Evolutionary conservation across 179 eudicot species (phyloP).

Genomic region (Silene coronaria): DNA sequence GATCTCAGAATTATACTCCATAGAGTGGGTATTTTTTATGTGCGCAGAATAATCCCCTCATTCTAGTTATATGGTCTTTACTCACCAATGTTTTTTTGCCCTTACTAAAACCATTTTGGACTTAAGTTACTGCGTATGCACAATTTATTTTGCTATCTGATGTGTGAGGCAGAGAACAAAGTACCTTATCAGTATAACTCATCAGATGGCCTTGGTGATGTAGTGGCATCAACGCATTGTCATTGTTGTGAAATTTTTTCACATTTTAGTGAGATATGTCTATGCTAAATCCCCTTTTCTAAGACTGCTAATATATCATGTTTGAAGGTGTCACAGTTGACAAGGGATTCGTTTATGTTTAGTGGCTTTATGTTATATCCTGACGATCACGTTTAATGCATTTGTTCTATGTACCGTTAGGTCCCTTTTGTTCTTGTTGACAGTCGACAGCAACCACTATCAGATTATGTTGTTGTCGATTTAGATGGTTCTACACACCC

Average conservation of each 20-base stretch:
- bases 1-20: not conserved
- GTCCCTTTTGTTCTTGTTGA: constrained; percentile 87
- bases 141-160: no score
- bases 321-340: not conserved
- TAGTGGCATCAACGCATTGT: no score
- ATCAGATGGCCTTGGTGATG: no score
- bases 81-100: not conserved
- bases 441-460: constrained; percentile 42
- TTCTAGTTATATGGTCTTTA: not conserved
- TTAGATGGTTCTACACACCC: constrained; percentile 84
- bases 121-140: not conserved
- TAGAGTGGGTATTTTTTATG: not conserved
- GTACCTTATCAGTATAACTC: no score
- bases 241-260: no score
- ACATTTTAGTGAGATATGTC: no score
- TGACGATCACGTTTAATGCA: not conserved
- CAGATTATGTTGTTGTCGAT: constrained; percentile 61
- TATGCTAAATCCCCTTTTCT: not conserved
- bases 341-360: no score
- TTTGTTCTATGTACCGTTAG: constrained; percentile 30
- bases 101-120: not conserved
- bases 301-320: not conserved
- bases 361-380: not conserved
- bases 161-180: no score
- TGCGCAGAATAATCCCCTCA: not conserved